phyloP scores from a whole-genome alignment of 2,329 filamentous ascomycete species.

The Talaromyces albobiverticillius region DNA sequence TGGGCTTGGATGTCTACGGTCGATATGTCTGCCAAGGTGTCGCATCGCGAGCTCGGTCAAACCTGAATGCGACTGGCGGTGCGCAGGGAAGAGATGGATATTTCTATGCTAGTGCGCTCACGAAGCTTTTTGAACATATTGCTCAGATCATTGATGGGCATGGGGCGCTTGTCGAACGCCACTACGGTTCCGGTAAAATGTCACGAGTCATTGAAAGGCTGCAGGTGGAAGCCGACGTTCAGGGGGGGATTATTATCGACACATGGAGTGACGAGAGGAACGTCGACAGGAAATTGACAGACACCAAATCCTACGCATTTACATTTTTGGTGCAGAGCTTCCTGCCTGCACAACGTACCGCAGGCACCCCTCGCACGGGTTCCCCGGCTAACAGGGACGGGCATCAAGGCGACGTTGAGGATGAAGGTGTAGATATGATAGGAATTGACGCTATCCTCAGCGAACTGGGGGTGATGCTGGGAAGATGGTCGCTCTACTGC shows the following conservation, averaged over 20 bases:
- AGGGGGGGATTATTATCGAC: constrained; percentile 92
- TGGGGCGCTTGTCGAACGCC: constrained; percentile 83
- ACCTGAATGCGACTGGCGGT: constrained; percentile 66
- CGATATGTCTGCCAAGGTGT: constrained; percentile 95
- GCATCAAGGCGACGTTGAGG: constrained; percentile 65
- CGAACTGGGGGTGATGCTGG: constrained; percentile 88
- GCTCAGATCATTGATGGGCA: constrained; percentile 94
- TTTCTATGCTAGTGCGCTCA: constrained; percentile 88
- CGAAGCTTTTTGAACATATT: constrained; percentile 94
- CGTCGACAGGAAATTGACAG: constrained; percentile 82
- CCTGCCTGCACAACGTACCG: constrained; percentile 65
- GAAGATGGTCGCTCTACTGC: constrained; percentile 87
- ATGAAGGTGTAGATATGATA: constrained; percentile 94
- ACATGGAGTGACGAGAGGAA: constrained; percentile 89
- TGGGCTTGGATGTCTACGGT: constrained; percentile 91
- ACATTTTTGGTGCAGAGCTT: constrained; percentile 97
- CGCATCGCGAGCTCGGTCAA: constrained; percentile 74
- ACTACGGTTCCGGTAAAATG: constrained; percentile 94
- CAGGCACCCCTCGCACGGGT: constrained; percentile 65
- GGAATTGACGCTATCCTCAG: constrained; percentile 84
- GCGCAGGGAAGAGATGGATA: constrained; percentile 69
- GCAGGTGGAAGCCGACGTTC: constrained; percentile 91
- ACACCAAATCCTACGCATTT: constrained; percentile 97
- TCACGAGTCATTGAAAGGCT: constrained; percentile 86
- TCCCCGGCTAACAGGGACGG: constrained; percentile 68